Evolutionary conservation across 2,329 filamentous ascomycete species (phyloP).

Genomic region (Lachnum nothofagi): DNA sequence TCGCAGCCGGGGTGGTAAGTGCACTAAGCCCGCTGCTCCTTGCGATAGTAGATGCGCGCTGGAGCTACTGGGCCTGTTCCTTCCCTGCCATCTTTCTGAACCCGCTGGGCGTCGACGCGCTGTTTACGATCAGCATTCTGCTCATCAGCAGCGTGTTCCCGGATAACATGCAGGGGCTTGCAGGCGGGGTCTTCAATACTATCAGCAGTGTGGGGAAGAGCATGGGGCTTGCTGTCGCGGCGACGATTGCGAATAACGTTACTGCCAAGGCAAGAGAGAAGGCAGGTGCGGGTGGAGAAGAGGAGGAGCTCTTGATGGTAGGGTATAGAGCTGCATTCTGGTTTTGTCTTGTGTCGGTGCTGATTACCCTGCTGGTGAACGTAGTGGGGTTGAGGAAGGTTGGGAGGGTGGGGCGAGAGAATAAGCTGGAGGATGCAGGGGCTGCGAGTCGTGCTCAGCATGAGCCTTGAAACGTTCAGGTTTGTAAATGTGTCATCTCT

Average conservation of each 20-base stretch:
- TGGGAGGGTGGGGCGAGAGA: not conserved
- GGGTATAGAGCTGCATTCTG: not conserved
- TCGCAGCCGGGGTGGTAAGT: not conserved
- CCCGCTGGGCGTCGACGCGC: not conserved
- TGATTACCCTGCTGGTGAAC: not conserved
- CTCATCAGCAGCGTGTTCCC: not conserved
- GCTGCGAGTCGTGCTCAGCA: too few species aligned
- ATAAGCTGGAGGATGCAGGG: too few species aligned
- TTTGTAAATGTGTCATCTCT: too few species aligned
- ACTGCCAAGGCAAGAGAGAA: not conserved
- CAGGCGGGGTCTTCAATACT: not conserved
- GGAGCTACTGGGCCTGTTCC: not conserved
- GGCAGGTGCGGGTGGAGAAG: too few species aligned
- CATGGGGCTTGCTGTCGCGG: not conserved
- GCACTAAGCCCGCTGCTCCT: not conserved
- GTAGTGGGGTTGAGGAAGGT: not conserved
- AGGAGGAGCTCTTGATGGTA: not conserved
- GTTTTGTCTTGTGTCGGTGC: not conserved
- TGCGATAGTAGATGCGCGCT: not conserved
- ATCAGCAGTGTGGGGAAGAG: not conserved
- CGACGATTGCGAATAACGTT: not conserved
- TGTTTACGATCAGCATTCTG: not conserved
- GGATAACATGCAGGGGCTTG: not conserved
- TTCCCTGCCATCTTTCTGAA: not conserved
- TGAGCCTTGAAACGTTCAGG: too few species aligned